Evolutionary conservation across 176 grass and related monocot species (phyloP).

Genomic region (Oropetium thomaeum): DNA sequence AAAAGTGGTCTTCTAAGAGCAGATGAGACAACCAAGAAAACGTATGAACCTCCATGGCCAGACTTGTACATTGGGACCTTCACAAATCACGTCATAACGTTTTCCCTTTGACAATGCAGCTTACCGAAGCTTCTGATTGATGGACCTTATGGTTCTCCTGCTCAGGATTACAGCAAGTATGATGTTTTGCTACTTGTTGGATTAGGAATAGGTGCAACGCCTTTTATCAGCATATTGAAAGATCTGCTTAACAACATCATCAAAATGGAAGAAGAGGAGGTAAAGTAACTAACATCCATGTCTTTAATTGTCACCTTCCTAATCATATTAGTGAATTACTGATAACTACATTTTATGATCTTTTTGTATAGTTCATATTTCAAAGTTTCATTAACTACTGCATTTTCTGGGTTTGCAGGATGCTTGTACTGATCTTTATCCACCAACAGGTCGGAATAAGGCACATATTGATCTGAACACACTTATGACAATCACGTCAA

Average conservation of each 20-base stretch:
- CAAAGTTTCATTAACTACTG: background rate
- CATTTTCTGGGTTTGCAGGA: conserved; percentile 42
- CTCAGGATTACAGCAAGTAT: conserved; percentile 96
- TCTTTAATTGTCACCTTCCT: conserved; percentile 16
- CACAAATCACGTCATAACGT: conserved; percentile 7
- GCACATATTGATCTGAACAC: conserved; percentile 78
- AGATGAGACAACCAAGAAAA: conserved; percentile 89
- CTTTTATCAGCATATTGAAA: conserved; percentile 99
- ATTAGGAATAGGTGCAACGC: conserved; percentile 96
- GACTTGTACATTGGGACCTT: conserved; percentile 23
- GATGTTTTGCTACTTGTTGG: conserved; percentile 96
- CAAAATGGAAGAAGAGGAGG: conserved; percentile 91
- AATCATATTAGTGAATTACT: conserved; percentile 15
- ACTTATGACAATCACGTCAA: conserved; percentile 68
- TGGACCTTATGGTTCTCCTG: conserved; percentile 92
- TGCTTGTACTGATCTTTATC: conserved; percentile 70
- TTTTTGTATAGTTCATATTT: conserved; percentile 22
- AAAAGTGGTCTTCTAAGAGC: conserved; percentile 95
- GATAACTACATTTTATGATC: background rate
- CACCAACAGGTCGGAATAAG: conserved; percentile 58
- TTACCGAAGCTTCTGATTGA: conserved; percentile 96
- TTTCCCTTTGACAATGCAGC: conserved; percentile 46
- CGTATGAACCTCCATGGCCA: conserved; percentile 34
- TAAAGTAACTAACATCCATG: conserved; percentile 29
- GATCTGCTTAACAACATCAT: conserved; percentile 96